Base-by-base conservation (phyloP, 2,329 filamentous ascomycete genomes). In the Monosporascus sp. region DNA sequence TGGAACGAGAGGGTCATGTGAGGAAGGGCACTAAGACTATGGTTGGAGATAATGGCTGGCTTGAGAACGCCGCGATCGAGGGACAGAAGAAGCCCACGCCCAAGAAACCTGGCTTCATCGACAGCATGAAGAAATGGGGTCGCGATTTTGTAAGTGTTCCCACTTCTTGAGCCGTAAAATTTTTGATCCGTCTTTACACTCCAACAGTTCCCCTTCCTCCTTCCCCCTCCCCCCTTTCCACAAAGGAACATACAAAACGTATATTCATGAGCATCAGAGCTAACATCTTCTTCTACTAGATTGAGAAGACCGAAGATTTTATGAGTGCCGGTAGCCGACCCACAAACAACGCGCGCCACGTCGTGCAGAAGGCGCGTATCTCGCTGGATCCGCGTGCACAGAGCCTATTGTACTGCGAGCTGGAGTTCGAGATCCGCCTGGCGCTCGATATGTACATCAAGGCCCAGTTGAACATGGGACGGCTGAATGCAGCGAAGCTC, bases 321-420 rank as follows among this genome's bases (percentile, higher is more conserved):
- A 26, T 19, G 19, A 17, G n/a, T 47, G 24, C 11, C 27, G 27
- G 31, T 35, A 41, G 38, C 38, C 38, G 38, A 41, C 17, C 17
- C 38, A n/a, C 17, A 41, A 41, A 35, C 31, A n/a, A 45, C 27
- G 17, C 17, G 38, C 38, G 38, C 38, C 38, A 41, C 17, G 38
- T 35, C 31, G 38, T 41, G 17, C 57, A 65, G 7, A 72, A 68
- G 46, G 61, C 79, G 3, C 65, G 68, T 22, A 78, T 82, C 58
- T 82, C 80, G 0, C 72, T 84, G 3, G 70, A 76, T 60, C 70
- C 79, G 1, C 77, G 81, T 44, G 80, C 83, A 66, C 81, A 84
- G 62, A 79, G 77, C 49, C 73, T 84, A 8, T 65, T 84, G 7
- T 84, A 82, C 64, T 80, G 79, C 63, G 81, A 85, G 64, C 74